These are phyloP conservation scores for Hysterangium stoloniferum DNA, from an alignment of 768 basidiomycete species.

Conservation along the genomic window DNA sequence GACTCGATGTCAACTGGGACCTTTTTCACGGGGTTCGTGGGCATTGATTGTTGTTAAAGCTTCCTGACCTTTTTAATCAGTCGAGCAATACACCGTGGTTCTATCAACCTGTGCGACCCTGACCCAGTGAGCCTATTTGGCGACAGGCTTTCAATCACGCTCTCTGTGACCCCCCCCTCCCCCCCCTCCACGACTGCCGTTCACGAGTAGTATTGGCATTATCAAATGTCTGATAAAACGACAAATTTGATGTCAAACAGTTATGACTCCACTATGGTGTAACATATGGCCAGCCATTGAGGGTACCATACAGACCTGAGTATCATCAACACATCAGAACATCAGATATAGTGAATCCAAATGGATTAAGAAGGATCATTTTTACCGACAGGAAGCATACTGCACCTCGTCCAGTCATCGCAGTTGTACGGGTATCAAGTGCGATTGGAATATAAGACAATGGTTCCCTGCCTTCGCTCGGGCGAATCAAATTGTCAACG, in stretches of 20 bases:
- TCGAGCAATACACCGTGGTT: constrained; percentile 31
- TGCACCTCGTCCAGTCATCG: constrained; percentile 18
- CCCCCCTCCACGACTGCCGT: constrained; percentile 12
- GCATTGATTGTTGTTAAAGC: neutral
- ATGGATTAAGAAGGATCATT: constrained; percentile 15
- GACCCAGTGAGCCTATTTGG: constrained; percentile 23
- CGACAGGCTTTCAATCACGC: constrained; percentile 26
- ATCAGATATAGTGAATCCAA: constrained; percentile 13
- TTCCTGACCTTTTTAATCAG: constrained; percentile 18
- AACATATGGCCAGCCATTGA: constrained; percentile 6
- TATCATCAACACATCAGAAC: constrained; percentile 23
- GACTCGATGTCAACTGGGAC: constrained; percentile 19
- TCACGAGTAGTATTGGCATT: constrained; percentile 12
- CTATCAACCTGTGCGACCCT: constrained; percentile 25
- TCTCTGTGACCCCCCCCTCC: constrained; percentile 1
- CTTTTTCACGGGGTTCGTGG: constrained; percentile 20
- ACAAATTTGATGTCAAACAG: neutral
- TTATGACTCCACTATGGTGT: constrained; percentile 12
- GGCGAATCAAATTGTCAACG: neutral
- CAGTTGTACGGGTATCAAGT: constrained; percentile 14
- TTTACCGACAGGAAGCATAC: constrained; percentile 13
- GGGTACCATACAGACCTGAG: constrained; percentile 8
- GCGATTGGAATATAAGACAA: constrained; percentile 15
- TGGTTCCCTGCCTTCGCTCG: constrained; percentile 15
- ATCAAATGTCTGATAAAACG: neutral